Percentiles rank a stretch among this genome's conserved stretches.
Evolutionary conservation across 768 basidiomycete genomes (phyloP).

Genomic region (Amanita exitialis): DNA sequence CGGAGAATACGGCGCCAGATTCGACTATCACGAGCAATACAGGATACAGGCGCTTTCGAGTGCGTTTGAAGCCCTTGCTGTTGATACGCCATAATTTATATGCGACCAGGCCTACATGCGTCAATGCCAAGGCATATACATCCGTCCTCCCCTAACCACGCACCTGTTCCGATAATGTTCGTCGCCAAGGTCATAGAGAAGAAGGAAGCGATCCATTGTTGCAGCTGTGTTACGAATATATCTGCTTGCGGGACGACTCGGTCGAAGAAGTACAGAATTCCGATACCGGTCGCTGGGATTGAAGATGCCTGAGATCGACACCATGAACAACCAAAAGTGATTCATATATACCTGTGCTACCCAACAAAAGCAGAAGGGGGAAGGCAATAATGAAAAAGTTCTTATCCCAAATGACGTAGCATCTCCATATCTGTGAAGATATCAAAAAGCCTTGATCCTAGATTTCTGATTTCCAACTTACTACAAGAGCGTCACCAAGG

Average conservation of each 20-base stretch:
- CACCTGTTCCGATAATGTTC: slow-evolving; percentile 22
- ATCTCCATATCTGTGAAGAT: slow-evolving; percentile 16
- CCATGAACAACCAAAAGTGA: not conserved
- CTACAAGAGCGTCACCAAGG: slow-evolving; percentile 22
- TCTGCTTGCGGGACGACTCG: slow-evolving; percentile 13
- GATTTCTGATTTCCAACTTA: not conserved
- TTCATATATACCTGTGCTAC: slow-evolving; percentile 16
- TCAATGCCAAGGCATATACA: not conserved
- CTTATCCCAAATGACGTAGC: slow-evolving; percentile 21
- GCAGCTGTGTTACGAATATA: slow-evolving; percentile 18
- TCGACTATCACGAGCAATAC: slow-evolving; percentile 22
- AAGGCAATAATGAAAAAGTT: slow-evolving; percentile 13
- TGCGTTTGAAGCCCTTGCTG: slow-evolving; percentile 6
- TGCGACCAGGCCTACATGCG: slow-evolving; percentile 15
- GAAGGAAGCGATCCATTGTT: slow-evolving; percentile 24
- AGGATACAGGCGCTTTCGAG: slow-evolving; percentile 14
- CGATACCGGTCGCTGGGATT: slow-evolving; percentile 17
- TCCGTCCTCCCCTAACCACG: not conserved
- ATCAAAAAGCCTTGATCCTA: not conserved
- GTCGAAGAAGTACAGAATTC: slow-evolving; percentile 16
- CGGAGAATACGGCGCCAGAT: slow-evolving; percentile 23
- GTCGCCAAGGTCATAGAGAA: slow-evolving; percentile 23
- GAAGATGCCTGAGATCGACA: not conserved
- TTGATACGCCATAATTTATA: slow-evolving; percentile 20
- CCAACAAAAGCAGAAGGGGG: slow-evolving; percentile 17